Evolutionary conservation across 2,329 filamentous ascomycete species (phyloP), one percentile per base, ranked within the genome.

Genomic region (Epichloe typhina): DNA sequence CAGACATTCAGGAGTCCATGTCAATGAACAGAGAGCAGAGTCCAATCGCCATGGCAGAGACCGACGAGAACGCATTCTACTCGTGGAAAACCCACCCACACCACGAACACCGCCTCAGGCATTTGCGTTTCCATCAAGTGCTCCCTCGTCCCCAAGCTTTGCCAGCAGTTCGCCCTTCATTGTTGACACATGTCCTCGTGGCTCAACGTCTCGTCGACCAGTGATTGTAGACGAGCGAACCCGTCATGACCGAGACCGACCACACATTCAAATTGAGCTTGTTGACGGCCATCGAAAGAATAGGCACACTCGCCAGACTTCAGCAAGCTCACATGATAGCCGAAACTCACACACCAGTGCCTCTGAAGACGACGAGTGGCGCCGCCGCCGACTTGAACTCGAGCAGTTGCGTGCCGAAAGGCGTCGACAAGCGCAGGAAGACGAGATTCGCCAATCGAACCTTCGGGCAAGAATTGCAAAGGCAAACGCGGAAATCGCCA

Each of bases 51-150:
- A 61, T 38, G 58, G 62, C 49, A 58, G 60, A 46, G 54, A 48
- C 45, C 44, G 52, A 52, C 64, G 65, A 47, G 72, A 76, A 54
- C 69, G 72, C 51, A 64, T 71, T 49, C 57, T 72, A 50, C 64
- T 76, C 51, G 65, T 72, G 48, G 69, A 75, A 53, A 65, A 64
- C 55, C 71, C 71, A 3, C 67, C 72, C 12, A 70, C 69, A 8
- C 69, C 72, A 37, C 66, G 69, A 51, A 72, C 72, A 31, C 70
- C 74, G 26, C 71, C 74, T n/a, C 70, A 68, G 54, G 58, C 61
- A 36, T 70, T 65, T 57, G 56, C 54, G 50, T 62, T 64, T 17
- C 66, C 71, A 5, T 66, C 66, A 57, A 72, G 70, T 38, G 64
- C 64, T 19, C 69, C 70, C 12, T 55, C 69, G 3, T 72, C 69